phyloP scores from a whole-genome alignment of 129 eudicot species.

The Daucus carota region DH1_v3.0 NC_030387.2:10336501-10337000 shows the following conservation, averaged over 20 bases:
- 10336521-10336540: neutral
- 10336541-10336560: neutral
- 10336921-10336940: conserved; percentile 71
- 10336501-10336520: neutral
- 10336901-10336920: conserved; percentile 98
- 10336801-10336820: neutral
- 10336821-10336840: neutral
- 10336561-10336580: neutral
- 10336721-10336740: neutral
- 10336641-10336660: conserved; percentile 96
- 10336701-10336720: conserved; percentile 77
- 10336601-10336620: conserved; percentile 14
- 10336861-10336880: conserved; percentile 99
- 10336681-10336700: conserved; percentile 91
- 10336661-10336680: conserved; percentile 84
- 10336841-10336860: conserved; percentile 30
- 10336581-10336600: neutral
- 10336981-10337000: neutral
- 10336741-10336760: neutral
- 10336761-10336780: neutral
- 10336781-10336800: neutral
- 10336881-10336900: conserved; percentile 95
- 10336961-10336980: neutral
- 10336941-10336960: conserved; percentile 86
- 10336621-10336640: conserved; percentile 52